These are phyloP conservation scores for Calophaca sinica DNA, from an alignment of 306 rosid genomes.

Conservation along the genomic window DNA sequence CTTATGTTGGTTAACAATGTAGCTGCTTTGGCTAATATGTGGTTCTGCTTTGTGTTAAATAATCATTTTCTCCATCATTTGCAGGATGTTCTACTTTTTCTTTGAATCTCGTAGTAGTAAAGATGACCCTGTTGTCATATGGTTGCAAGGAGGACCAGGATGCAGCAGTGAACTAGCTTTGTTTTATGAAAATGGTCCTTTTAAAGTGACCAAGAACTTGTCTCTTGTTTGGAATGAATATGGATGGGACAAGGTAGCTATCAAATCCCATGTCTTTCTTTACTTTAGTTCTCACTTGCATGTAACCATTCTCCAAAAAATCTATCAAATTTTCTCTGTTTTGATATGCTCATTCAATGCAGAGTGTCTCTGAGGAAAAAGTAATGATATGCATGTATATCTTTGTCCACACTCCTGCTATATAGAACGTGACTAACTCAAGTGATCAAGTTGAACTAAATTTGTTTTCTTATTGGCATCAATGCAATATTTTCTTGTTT, in stretches of 20 bases:
- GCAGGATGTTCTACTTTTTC: slow-evolving; percentile 95
- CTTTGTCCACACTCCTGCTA: too few species aligned
- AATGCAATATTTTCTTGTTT: neutral
- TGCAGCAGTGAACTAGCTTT: slow-evolving; percentile 93
- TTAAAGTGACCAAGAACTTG: slow-evolving; percentile 64
- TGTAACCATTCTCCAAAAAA: neutral
- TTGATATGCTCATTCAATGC: too few species aligned
- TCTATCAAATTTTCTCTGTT: too few species aligned
- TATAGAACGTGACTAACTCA: too few species aligned
- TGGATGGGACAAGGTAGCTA: slow-evolving; percentile 89
- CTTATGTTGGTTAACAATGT: too few species aligned
- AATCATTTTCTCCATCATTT: neutral
- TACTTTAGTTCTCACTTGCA: neutral
- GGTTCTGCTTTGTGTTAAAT: slow-evolving; percentile 14
- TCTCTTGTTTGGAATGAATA: slow-evolving; percentile 85
- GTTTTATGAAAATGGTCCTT: slow-evolving; percentile 96
- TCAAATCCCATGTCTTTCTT: neutral
- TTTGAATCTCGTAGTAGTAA: slow-evolving; percentile 78
- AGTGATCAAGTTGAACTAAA: too few species aligned
- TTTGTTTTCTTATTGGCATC: too few species aligned
- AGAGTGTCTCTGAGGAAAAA: too few species aligned
- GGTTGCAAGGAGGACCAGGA: slow-evolving; percentile 98
- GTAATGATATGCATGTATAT: too few species aligned
- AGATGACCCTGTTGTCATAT: slow-evolving; percentile 78
- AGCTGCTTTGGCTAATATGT: neutral